Evolutionary conservation across 192 early-diverging fungal genomes (phyloP).

Genomic region (Rhizophagus prolifer): DNA sequence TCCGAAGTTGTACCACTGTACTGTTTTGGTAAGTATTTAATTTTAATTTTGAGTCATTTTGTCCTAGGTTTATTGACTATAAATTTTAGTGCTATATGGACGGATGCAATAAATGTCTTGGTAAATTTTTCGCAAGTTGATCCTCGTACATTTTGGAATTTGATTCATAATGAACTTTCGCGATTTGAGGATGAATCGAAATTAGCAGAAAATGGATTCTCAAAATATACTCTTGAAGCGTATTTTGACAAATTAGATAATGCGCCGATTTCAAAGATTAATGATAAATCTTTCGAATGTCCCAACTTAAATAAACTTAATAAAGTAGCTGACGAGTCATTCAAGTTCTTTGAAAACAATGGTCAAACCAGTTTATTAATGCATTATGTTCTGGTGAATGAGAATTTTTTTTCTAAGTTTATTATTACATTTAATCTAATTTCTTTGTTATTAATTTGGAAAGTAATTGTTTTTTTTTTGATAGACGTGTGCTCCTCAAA

Average conservation of each 20-base stretch:
- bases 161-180: conserved; percentile 53
- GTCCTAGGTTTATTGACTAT: conserved; percentile 64
- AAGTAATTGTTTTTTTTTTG: background rate
- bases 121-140: conserved; percentile 51
- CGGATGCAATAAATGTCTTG: conserved; percentile 66
- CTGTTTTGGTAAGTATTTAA: conserved; percentile 54
- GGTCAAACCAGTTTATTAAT: conserved; percentile 35
- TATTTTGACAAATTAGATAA: conserved; percentile 32
- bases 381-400: conserved; percentile 44
- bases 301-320: conserved; percentile 46
- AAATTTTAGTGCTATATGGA: conserved; percentile 84
- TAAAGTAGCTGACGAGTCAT: conserved; percentile 34
- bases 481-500: conserved; percentile 36
- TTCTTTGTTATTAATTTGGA: background rate
- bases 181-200: conserved; percentile 59
- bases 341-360: conserved; percentile 35
- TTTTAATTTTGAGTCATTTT: conserved; percentile 8
- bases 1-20: conserved; percentile 61
- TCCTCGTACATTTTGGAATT: conserved; percentile 61
- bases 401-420: background rate
- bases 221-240: conserved; percentile 35
- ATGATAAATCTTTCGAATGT: conserved; percentile 55
- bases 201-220: conserved; percentile 57
- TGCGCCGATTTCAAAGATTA: conserved; percentile 22
- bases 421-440: conserved; percentile 3